These are phyloP conservation scores for Cephaloascus fragrans DNA, from an alignment of 805 yeast species.

Conservation along the genomic window DNA sequence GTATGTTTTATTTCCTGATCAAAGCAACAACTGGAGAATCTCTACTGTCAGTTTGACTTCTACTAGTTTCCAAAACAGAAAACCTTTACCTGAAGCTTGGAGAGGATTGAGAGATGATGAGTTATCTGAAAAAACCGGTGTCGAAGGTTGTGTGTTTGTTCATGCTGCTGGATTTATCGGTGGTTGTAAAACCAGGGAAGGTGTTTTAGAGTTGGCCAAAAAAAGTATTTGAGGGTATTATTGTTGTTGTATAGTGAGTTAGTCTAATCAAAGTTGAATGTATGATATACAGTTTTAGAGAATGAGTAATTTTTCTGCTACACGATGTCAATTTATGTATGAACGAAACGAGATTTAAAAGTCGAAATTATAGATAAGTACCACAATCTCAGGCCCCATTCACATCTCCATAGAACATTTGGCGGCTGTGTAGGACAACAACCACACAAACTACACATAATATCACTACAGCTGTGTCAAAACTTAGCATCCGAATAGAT, in stretches of 20 bases:
- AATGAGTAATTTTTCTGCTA: too few species aligned
- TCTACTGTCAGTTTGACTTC: constrained; percentile 84
- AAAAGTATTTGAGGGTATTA: constrained; percentile 5
- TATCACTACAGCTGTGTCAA: too few species aligned
- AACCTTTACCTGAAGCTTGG: constrained; percentile 83
- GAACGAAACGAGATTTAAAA: too few species aligned
- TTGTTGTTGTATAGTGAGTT: too few species aligned
- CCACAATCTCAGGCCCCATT: too few species aligned
- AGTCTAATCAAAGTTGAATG: too few species aligned
- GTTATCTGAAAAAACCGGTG: constrained; percentile 64
- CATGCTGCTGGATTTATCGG: constrained; percentile 98
- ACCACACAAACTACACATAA: too few species aligned
- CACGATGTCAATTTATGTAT: neutral
- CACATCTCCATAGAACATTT: too few species aligned
- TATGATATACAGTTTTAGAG: too few species aligned
- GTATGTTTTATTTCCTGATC: constrained; percentile 75
- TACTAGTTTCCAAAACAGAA: constrained; percentile 74
- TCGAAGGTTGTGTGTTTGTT: constrained; percentile 80
- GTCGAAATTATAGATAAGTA: too few species aligned
- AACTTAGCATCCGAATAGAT: too few species aligned
- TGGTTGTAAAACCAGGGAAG: constrained; percentile 75
- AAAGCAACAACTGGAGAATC: constrained; percentile 70
- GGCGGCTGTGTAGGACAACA: too few species aligned
- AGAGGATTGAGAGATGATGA: constrained; percentile 93
- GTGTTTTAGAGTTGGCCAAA: constrained; percentile 67